Percentiles rank a stretch among this genome's conserved stretches.
These are phyloP conservation scores for Spongospora subterranea DNA, from an alignment of 208 protist species.

Conservation along the genomic window DNA sequence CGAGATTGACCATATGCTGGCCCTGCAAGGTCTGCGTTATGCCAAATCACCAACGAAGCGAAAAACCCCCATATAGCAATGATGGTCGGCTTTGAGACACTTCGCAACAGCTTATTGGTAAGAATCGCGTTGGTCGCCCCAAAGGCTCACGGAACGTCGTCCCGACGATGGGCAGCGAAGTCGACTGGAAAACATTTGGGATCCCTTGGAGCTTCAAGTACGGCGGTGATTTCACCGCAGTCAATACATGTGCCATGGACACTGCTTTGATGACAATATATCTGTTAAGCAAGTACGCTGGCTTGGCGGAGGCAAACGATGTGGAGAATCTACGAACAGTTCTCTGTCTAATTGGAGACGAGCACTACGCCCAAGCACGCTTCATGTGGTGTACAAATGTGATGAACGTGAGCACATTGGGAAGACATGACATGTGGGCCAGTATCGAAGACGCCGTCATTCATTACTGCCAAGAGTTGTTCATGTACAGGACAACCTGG, in stretches of 20 bases:
- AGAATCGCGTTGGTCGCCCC: background rate
- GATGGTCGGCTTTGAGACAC: background rate
- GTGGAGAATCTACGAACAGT: too few species aligned
- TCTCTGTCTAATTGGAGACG: too few species aligned
- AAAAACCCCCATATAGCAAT: too few species aligned
- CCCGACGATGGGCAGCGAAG: background rate
- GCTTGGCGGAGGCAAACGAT: too few species aligned
- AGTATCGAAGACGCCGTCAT: too few species aligned
- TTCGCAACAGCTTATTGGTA: background rate
- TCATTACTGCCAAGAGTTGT: too few species aligned
- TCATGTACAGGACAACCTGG: too few species aligned
- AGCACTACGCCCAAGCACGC: too few species aligned
- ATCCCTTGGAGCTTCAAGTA: background rate
- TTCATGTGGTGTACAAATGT: too few species aligned
- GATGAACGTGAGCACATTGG: too few species aligned
- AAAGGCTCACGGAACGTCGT: background rate
- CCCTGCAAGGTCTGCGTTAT: background rate
- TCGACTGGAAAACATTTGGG: slow-evolving; percentile 5
- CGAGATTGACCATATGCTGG: background rate
- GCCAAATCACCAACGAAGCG: background rate
- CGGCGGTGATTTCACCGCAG: background rate
- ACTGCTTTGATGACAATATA: background rate
- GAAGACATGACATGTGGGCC: too few species aligned
- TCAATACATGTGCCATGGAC: background rate
- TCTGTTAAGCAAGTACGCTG: background rate